Conservation (phyloP, 164 flowering plant genomes). For the Vitis labrusca region DNA sequence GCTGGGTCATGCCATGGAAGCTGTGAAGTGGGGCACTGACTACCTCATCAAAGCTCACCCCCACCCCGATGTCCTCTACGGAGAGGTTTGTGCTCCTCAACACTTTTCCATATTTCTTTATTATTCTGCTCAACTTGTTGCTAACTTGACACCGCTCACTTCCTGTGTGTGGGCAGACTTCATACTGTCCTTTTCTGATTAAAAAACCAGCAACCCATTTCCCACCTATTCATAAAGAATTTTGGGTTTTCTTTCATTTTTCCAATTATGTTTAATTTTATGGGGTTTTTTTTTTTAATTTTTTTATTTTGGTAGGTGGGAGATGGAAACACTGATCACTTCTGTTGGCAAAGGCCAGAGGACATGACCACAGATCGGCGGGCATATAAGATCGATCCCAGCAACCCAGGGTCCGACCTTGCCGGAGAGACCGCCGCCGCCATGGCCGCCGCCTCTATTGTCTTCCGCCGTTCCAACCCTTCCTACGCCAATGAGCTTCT, state of each 20-base stretch:
- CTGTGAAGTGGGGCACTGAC: constrained; percentile 95
- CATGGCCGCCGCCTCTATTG: constrained; percentile 90
- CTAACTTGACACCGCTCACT: not conserved
- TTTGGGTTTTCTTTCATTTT: not conserved
- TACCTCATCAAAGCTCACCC: constrained; percentile 92
- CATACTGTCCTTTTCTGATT: not conserved
- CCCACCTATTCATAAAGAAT: no score
- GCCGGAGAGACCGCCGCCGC: constrained; percentile 97
- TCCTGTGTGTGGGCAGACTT: not conserved
- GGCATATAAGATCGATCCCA: constrained; percentile 66
- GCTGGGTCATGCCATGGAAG: constrained; percentile 77
- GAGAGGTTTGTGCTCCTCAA: constrained; percentile 50
- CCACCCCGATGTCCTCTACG: constrained; percentile 74
- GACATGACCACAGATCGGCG: constrained; percentile 88
- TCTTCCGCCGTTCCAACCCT: constrained; percentile 66
- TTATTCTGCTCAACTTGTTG: not conserved
- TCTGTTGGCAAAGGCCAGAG: constrained; percentile 97
- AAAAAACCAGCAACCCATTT: not conserved
- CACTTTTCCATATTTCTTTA: not conserved
- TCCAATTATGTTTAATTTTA: not conserved
- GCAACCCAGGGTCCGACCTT: constrained; percentile 88
- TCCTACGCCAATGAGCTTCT: constrained; percentile 64
- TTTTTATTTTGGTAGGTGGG: constrained; percentile 57
- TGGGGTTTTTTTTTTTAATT: not conserved
- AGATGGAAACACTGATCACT: constrained; percentile 85